Conservation (phyloP, 2,329 filamentous ascomycete genomes). For the Apiospora sp. region DNA sequence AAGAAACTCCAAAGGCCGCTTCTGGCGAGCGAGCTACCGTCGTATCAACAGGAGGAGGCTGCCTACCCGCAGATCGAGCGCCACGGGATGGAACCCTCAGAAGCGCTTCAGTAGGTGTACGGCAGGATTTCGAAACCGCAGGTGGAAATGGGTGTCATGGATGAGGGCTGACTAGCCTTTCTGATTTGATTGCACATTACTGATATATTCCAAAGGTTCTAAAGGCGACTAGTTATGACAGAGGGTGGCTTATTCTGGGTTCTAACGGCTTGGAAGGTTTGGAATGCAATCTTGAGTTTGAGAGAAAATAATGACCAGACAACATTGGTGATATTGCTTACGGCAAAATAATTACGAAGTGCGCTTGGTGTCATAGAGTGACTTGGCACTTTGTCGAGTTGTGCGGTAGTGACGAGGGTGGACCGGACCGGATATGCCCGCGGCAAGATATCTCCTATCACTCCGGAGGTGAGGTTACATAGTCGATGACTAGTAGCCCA, state of each 20-base stretch:
- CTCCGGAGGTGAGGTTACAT: conserved; percentile 1
- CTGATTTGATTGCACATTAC: background rate
- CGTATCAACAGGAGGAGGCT: background rate
- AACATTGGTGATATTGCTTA: background rate
- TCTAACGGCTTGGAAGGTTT: background rate
- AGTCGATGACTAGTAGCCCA: background rate
- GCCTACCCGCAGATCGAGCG: background rate
- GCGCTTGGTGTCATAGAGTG: no score
- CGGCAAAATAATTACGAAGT: background rate
- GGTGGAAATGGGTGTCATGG: background rate
- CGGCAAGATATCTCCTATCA: background rate
- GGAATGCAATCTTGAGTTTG: no score
- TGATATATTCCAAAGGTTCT: background rate
- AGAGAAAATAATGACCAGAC: background rate
- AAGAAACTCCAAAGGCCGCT: background rate
- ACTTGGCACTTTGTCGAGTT: background rate
- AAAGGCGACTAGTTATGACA: background rate
- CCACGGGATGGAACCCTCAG: background rate
- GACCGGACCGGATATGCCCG: background rate
- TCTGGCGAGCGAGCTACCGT: background rate
- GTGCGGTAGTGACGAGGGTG: background rate
- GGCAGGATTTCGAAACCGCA: background rate
- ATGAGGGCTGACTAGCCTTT: background rate
- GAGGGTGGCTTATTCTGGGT: background rate
- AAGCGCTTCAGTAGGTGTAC: background rate